A percentile compares a stretch with the other conserved stretches of the same genome.
Evolutionary conservation across 495 filamentous ascomycete species (phyloP).

Genomic region (Annulohypoxylon maeteangense): DNA sequence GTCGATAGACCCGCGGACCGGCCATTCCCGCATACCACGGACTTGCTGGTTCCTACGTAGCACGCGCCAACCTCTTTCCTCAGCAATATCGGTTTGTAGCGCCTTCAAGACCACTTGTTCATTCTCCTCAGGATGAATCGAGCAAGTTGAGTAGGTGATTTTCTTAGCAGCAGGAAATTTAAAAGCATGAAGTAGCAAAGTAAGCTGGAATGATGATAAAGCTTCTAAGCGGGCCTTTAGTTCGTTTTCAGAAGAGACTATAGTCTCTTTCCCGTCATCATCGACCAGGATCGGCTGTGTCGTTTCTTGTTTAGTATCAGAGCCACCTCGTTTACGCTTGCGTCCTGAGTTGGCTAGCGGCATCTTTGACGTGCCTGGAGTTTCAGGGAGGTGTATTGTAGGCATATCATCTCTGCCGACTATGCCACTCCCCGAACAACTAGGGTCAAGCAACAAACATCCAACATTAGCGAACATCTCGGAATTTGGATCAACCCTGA

Average conservation of each 20-base stretch:
- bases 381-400: constrained; percentile 63
- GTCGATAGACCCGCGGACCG: constrained; percentile 69
- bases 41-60: constrained; percentile 76
- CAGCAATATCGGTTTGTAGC: constrained; percentile 71
- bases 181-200: constrained; percentile 83
- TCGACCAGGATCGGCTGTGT: constrained; percentile 55
- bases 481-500: constrained; percentile 71
- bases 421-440: constrained; percentile 94
- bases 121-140: constrained; percentile 85
- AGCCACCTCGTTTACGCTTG: constrained; percentile 53
- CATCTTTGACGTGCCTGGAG: constrained; percentile 52
- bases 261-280: constrained; percentile 59
- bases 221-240: constrained; percentile 70
- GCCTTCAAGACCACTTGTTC: constrained; percentile 81
- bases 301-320: constrained; percentile 42
- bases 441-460: constrained; percentile 86
- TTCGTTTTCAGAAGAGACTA: constrained; percentile 55
- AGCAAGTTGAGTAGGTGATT: constrained; percentile 94
- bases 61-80: constrained; percentile 77
- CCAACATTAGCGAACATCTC: constrained; percentile 68
- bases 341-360: constrained; percentile 40
- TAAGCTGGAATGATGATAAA: constrained; percentile 79
- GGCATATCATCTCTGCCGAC: constrained; percentile 83
- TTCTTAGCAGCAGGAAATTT: constrained; percentile 77
- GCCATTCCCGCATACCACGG: constrained; percentile 75